Evolutionary conservation across 2,329 filamentous ascomycete species (phyloP), one percentile per base, ranked within the genome.

Genomic region (Beauveria scarabaeidicola): DNA sequence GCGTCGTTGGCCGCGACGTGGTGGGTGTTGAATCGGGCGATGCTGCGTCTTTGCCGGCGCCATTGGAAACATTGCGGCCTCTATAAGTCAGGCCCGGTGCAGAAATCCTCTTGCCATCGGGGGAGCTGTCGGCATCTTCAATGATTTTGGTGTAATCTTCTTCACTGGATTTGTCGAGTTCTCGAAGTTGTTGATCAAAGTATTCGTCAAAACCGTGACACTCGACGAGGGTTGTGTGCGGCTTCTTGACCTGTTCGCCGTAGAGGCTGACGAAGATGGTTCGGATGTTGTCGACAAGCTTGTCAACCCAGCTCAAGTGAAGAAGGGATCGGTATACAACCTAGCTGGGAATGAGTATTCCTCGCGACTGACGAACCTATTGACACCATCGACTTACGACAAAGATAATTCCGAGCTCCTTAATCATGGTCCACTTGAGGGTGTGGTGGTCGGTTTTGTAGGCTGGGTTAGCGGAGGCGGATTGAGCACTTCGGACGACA

Each of bases 301-400:
- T 91, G 74, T 99, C 94, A 64, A 97, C 90, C 94, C 95, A 99
- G 13, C 90, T 92, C 9, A 99, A 83, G 73, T 97, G 92, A 32
- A 99, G 82, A 36, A 99, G 84, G 43, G 92, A 97, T 71, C 96
- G 90, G 74, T 99, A 99, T 64, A 99, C 94, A 64, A 93, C 94
- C 91, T 96, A 69, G 50, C 23, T 25, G 7, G 3, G 13, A 7
- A 29, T 55, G 11, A 60, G 51, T 29, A 23, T 44, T 4, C 15
- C 8, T 6, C 15, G 15, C 23, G 7, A 32, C 32, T 36, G 11
- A 36, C 13, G 32, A 36, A 15, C 32, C 13, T 68, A 68, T 64
- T 59, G 61, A 46, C 63, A 61, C 32, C n/a, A 15, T 54, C 40
- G 59, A 58, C 62, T 55, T 62, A 63, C 58, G 59, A 63, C 93